Evolutionary conservation across 345 rosid genomes (phyloP).

Genomic region (Citrus inodora): DNA sequence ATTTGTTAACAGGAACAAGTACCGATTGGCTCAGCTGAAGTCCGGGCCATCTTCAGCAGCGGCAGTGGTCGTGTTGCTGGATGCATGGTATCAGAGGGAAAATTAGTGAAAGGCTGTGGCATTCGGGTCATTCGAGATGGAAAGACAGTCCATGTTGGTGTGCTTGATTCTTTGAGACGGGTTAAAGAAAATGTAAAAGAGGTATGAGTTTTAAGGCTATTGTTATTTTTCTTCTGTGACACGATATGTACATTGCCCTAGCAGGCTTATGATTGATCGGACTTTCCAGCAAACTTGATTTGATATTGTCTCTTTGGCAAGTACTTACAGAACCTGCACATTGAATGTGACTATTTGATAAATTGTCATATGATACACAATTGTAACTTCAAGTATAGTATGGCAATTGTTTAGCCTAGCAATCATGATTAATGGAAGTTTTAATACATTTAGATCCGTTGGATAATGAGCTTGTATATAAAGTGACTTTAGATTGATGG

Average conservation of each 20-base stretch:
- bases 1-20: slow-evolving; percentile 64
- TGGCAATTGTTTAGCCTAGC: neutral
- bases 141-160: slow-evolving; percentile 62
- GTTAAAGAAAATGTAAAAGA: slow-evolving; percentile 91
- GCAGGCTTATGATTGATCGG: neutral
- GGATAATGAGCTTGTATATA: neutral
- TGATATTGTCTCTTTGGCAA: neutral
- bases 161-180: slow-evolving; percentile 80
- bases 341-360: neutral
- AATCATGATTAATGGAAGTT: neutral
- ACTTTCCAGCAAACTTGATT: neutral
- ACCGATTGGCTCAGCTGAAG: slow-evolving; percentile 78
- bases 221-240: neutral
- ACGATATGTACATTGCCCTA: neutral
- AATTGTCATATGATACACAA: neutral
- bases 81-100: slow-evolving; percentile 94
- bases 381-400: neutral
- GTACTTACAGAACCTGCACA: neutral
- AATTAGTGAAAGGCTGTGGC: slow-evolving; percentile 82
- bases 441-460: neutral
- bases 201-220: slow-evolving; percentile 44
- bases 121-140: slow-evolving; percentile 66
- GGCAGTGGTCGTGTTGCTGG: slow-evolving; percentile 99
- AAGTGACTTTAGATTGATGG: neutral
- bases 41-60: slow-evolving; percentile 89